These are phyloP conservation scores for Coleophoma crateriformis DNA, from an alignment of 2,329 filamentous ascomycete species.

Conservation along the genomic window DNA sequence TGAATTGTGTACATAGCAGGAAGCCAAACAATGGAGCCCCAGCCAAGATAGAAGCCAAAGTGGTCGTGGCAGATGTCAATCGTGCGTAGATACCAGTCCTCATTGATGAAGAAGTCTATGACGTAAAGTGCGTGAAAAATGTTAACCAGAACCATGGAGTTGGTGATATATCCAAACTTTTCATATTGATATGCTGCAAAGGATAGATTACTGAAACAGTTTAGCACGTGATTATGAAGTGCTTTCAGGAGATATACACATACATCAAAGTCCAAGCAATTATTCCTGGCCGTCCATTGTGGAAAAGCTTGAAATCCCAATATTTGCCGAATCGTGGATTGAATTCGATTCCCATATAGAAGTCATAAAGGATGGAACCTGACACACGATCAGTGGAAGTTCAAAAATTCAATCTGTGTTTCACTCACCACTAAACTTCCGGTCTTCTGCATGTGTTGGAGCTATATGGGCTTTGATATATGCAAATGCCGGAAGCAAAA, in stretches of 20 bases:
- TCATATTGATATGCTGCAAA: conserved; percentile 36
- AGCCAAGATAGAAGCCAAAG: conserved; percentile 34
- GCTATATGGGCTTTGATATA: conserved; percentile 33
- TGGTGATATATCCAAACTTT: conserved; percentile 31
- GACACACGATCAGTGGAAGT: too few relatives aligned
- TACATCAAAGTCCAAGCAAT: conserved; percentile 42
- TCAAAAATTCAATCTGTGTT: too few relatives aligned
- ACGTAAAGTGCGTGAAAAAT: conserved; percentile 39
- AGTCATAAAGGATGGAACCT: conserved; percentile 34
- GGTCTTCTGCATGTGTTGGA: conserved; percentile 33
- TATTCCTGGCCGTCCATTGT: conserved; percentile 41
- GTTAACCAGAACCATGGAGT: conserved; percentile 36
- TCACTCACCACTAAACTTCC: conserved; percentile 34
- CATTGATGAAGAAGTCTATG: conserved; percentile 43
- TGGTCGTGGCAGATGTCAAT: conserved; percentile 37
- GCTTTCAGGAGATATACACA: background rate
- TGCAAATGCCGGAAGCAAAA: conserved; percentile 25
- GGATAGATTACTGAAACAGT: conserved; percentile 27
- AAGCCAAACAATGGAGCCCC: conserved; percentile 39
- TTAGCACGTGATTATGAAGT: background rate
- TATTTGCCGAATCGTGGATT: conserved; percentile 35
- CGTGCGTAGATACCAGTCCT: conserved; percentile 40
- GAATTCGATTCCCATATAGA: conserved; percentile 41
- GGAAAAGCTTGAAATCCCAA: conserved; percentile 42
- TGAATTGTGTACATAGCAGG: conserved; percentile 42